Evolutionary conservation across 2,329 filamentous ascomycete species (phyloP), one percentile per base, ranked within the genome.

Genomic region (Shiraia bambusicola): DNA sequence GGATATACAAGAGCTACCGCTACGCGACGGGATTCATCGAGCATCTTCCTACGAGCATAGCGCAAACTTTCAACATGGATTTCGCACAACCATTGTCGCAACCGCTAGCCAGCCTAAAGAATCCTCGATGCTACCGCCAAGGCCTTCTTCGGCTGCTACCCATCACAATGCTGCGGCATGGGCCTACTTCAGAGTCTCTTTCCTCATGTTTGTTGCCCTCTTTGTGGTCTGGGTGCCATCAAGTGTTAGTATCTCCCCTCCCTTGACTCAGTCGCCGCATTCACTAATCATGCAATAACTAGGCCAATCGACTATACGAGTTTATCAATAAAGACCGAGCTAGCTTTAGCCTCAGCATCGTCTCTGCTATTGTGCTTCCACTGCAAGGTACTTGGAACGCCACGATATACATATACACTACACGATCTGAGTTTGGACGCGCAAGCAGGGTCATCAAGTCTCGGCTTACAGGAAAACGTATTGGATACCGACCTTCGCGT

Each of bases 351-450:
- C 77, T 93, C 16, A 82, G 88, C 56, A 82, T 86, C 50, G 79
- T 83, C 50, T 84, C 85, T 15, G 82, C 86, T 0, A 77, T 88
- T 28, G 87, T 93, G 1, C 76, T 94, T 7, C 88, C 88, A 0
- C 76, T 90, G 0, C 88, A 94, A 62, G 88, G 88, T 0, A 87
- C 91, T 58, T 93, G 88, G 87, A 94, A 94, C 63, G 80, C 83
- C 13, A 66, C 87, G 43, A 88, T 94, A 52, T 94, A 93, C 67
- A 69, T 82, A 4, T 61, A 56, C 13, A 63, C 61, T 0, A 61
- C 60, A 0, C 61, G 59, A 47, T 28, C 46, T 0, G 64, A 66
- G 28, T 63, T 56, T 28, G 59, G 50, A 24, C 52, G 54, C 12
- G 58, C 57, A 4, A 46, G 47, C 8, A 34, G 33, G 11, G 40